phyloP scores from a whole-genome alignment of 2,329 filamentous ascomycete species.

The Alternaria angustiovoidea region DNA sequence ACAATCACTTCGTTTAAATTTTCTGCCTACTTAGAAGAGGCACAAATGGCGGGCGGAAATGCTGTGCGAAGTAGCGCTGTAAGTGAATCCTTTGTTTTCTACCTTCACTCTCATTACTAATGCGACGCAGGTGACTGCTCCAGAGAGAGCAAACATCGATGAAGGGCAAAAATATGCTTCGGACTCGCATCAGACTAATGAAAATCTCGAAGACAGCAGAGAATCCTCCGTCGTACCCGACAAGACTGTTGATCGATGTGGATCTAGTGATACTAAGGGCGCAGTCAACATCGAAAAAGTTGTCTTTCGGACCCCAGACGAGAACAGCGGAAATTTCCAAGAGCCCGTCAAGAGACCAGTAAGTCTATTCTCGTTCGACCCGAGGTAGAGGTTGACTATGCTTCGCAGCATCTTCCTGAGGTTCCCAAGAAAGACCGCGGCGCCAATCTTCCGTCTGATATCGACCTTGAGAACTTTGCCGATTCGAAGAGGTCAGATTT shows the following conservation, averaged over 20 bases:
- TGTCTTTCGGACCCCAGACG: not conserved
- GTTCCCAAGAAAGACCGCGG: not conserved
- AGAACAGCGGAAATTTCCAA: not conserved
- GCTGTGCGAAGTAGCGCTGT: not conserved
- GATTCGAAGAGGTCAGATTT: not conserved
- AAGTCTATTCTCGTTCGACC: not conserved
- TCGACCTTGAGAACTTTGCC: slow-evolving; percentile 28
- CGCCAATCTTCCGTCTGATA: slow-evolving; percentile 15
- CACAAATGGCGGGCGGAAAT: not conserved
- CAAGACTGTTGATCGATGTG: not conserved
- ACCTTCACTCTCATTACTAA: not conserved
- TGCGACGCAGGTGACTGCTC: not conserved
- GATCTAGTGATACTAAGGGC: not conserved
- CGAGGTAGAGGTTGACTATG: not conserved
- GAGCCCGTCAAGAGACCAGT: not conserved
- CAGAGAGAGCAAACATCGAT: not conserved
- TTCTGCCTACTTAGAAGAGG: not conserved
- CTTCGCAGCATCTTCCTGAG: not conserved
- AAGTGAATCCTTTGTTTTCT: not conserved
- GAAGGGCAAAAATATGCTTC: not conserved
- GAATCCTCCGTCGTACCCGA: not conserved
- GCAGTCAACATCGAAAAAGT: not conserved
- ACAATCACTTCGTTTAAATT: not conserved
- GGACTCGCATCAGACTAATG: not conserved
- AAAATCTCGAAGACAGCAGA: not conserved